These are phyloP conservation scores for Babjeviella inositovora DNA, from an alignment of 805 yeast species.

Conservation along the genomic window DNA sequence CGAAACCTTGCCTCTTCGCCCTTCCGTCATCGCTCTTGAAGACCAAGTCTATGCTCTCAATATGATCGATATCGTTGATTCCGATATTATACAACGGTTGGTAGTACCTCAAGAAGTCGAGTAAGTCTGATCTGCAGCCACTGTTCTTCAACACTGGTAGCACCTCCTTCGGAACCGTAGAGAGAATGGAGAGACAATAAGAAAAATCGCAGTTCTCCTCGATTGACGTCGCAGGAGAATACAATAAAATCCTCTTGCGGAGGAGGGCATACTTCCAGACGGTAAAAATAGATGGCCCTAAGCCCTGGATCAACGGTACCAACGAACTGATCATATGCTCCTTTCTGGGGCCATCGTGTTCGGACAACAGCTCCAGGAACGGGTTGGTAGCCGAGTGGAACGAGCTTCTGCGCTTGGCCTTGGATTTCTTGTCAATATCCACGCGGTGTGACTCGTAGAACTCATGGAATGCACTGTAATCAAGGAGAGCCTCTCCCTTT, in stretches of 20 bases:
- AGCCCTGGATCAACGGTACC: conserved; percentile 22
- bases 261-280: conserved; percentile 49
- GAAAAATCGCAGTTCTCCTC: conserved; percentile 29
- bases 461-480: too few species aligned
- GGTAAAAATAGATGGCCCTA: conserved; percentile 54
- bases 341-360: too few species aligned
- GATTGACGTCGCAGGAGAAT: conserved; percentile 15
- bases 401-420: too few species aligned
- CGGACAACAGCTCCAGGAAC: too few species aligned
- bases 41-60: conserved; percentile 4
- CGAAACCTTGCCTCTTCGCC: conserved; percentile 20
- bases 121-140: conserved; percentile 5
- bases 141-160: conserved; percentile 11
- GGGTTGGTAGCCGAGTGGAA: too few species aligned
- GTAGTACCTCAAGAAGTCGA: conserved; percentile 11
- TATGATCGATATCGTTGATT: conserved; percentile 32
- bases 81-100: conserved; percentile 49
- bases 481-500: conserved; percentile 5
- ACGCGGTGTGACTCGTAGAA: too few species aligned
- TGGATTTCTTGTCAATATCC: too few species aligned
- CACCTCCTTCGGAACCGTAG: conserved; percentile 45
- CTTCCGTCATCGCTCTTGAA: conserved; percentile 4
- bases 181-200: conserved; percentile 42
- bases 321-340: conserved; percentile 30
- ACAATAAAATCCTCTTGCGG: conserved; percentile 36